Evolutionary conservation across 768 basidiomycete genomes (phyloP), one percentile per base, ranked within the genome.

Genomic region (Boletus huronensis): DNA sequence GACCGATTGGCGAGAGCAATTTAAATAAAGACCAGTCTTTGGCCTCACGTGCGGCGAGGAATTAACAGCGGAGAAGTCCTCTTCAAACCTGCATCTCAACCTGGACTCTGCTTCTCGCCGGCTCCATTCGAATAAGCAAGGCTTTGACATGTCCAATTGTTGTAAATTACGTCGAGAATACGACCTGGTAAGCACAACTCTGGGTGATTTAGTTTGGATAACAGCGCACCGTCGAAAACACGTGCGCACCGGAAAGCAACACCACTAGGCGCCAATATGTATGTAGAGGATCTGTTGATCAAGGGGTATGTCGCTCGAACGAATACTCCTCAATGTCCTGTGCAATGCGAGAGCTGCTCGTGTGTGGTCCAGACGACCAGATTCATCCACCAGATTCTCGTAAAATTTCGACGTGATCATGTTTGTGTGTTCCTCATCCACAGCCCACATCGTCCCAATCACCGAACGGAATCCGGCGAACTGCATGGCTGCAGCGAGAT

Each of bases 71-170:
- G 4, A 25, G 23, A 25, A 25, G 23, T 25, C 23, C 23, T 25
- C 23, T 25, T 25, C 23, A n/a, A n/a, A n/a, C 23, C 23, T n/a
- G n/a, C 23, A 25, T 25, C 23, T 25, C 23, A 25, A 25, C 23
- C 23, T 25, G 23, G n/a, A n/a, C n/a, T n/a, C n/a, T n/a, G n/a
- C 23, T 4, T 25, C 23, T 25, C 23, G 23, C 23, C 23, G 23
- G 23, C 23, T 2, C 23, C 23, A 25, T 25, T 25, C 23, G 23
- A 25, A 25, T 4, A 25, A 25, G 4, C 93, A 75, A 90, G 93
- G 70, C 85, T 91, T 6, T 90, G 8, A 19, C 36, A 19, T 19
- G 36, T 38, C 10, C 3, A n/a, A 38, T 38, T 3, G 0, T 7
- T 4, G 19, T 10, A 10, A 10, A 16, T 34, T 16, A 34, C 34